A percentile compares a stretch with the other conserved stretches of the same genome.
These are phyloP conservation scores for Lepraria neglecta DNA, from an alignment of 495 filamentous ascomycete species.

Conservation along the genomic window DNA sequence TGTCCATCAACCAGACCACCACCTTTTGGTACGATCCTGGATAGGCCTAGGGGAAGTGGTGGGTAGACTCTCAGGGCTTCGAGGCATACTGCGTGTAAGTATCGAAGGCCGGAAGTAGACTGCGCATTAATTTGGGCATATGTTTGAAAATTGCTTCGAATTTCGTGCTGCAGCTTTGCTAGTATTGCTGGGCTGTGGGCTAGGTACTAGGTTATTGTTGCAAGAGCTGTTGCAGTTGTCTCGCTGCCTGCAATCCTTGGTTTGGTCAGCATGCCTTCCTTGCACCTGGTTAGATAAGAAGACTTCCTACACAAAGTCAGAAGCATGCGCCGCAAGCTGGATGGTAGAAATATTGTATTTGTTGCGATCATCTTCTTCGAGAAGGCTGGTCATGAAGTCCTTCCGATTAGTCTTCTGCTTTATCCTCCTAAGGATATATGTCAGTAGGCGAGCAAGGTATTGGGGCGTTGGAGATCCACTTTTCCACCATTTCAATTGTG, in stretches of 20 bases:
- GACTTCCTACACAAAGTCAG: too few relatives aligned
- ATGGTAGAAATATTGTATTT: too few relatives aligned
- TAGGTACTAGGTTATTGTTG: slow-evolving; percentile 42
- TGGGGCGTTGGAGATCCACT: too few relatives aligned
- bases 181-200: neutral
- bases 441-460: too few relatives aligned
- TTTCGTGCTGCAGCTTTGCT: slow-evolving; percentile 11
- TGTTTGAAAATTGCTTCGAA: neutral
- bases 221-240: slow-evolving; percentile 54
- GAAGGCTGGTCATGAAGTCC: too few relatives aligned
- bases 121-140: slow-evolving; percentile 19
- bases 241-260: slow-evolving; percentile 51
- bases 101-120: slow-evolving; percentile 16
- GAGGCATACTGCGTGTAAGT: slow-evolving; percentile 27
- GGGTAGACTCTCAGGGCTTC: slow-evolving; percentile 31
- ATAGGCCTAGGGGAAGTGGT: slow-evolving; percentile 22
- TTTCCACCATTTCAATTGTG: too few relatives aligned
- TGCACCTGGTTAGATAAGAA: too few relatives aligned
- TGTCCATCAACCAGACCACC: slow-evolving; percentile 23
- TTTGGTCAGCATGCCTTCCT: neutral
- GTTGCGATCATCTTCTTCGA: too few relatives aligned
- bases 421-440: too few relatives aligned
- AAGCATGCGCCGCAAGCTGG: too few relatives aligned
- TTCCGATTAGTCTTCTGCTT: too few relatives aligned
- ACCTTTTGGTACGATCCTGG: slow-evolving; percentile 19